Base-by-base conservation (phyloP, 2,329 filamentous ascomycete genomes). In the Colletotrichum liriopes region DNA sequence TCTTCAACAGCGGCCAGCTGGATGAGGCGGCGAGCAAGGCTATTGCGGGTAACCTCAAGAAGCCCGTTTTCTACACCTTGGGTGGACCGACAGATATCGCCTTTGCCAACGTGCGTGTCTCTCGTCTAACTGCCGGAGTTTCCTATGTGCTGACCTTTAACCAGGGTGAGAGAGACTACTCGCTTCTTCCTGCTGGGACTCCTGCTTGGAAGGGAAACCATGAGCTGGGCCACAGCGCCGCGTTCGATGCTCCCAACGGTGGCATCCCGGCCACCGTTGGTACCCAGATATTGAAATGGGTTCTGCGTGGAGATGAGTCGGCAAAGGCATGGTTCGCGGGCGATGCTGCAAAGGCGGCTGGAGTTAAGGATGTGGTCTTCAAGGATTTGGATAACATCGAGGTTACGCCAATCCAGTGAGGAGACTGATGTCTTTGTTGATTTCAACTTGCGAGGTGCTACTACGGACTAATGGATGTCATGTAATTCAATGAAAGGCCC, bases 81-180 rank as follows among this genome's bases (percentile, higher is more conserved):
- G 67, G 67, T 3, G 67, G 67, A 1, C 62, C 61, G 2, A 29
- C n/a, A 9, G 67, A 71, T 26, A 23, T 66, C 9, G 67, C 67
- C 1, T 67, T 47, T 16, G 23, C 45, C 14, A 66, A 71, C 3
- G 56, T 66, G 5, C 0, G 61, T 66, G 14, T 1, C 23, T 12
- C 23, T 37, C 7, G 1, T 1, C 2, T 5, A 6, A 26, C n/a
- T 23, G 18, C 9, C 52, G 18, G 0, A 9, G 1, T 41, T 20
- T 20, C 12, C 5, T 5, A 20, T 9, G 18, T 45, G n/a, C 37
- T 65, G 39, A 65, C 32, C 20, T 6, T 8, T 5, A 3, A 5
- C 1, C n/a, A 71, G 67, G 67, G 67, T n/a, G 63, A 65, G 62
- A 63, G 54, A 1, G 67, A 71, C 67, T 71, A 66, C n/a, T 9